Base-by-base conservation (phyloP, 768 basidiomycete genomes). In the Phylloporus sp. region DNA sequence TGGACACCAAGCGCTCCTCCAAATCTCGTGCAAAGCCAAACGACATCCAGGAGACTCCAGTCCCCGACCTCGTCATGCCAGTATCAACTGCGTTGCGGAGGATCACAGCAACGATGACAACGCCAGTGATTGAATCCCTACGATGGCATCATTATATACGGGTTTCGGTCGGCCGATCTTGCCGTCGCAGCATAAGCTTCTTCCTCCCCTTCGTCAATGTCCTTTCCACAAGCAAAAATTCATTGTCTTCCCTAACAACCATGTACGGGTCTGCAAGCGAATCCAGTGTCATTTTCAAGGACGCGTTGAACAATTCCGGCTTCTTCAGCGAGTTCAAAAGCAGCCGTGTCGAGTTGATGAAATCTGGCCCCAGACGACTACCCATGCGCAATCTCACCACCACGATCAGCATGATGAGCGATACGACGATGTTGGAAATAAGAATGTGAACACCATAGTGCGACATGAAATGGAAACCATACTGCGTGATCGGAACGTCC, bases 291-390 rank as follows among this genome's bases (percentile, higher is more conserved):
- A 15, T 15, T 1, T 29, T 29, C 29, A 29, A 15, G 14, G 29
- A 29, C 6, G 29, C 29, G 14, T 29, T 29, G 5, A 29, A 29
- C 7, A 29, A 29, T 29, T 14, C 28, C 9, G 28, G 28, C 29
- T 29, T 29, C 29, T 29, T 29, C 42, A 58, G 1, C 11, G 49
- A 39, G 9, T 55, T 33, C 46, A 58, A 28, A 9, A 59, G 41
- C 18, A 55, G 24, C 14, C 49, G 38, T 8, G 53, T 46, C 8
- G 47, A 10, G 41, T 52, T 20, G 13, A 41, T 32, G 22, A 55
- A 55, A 29, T 55, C 49, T 5, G 43, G 11, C 1, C 46, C 36
- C 13, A 57, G 44, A 38, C 14, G 36, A 21, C 52, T 48, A 1
- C 33, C 41, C n/a, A 44, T 9, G 9, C 42, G 42, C 15, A 55